Evolutionary conservation across 2,329 filamentous ascomycete species (phyloP).

Genomic region (Colletotrichum zoysiae): DNA sequence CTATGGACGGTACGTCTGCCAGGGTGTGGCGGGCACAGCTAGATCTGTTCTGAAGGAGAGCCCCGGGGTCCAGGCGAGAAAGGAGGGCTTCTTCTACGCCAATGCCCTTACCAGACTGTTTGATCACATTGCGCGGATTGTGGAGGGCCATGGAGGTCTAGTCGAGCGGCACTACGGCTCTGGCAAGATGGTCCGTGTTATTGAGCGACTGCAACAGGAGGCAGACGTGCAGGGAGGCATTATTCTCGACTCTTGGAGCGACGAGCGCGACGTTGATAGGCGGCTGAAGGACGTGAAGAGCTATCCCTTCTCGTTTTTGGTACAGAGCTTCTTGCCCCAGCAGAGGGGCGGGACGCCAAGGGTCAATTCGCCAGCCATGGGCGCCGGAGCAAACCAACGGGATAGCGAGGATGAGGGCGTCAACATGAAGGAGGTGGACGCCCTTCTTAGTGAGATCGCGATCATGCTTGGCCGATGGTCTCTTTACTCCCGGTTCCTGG

Average conservation of each 20-base stretch:
- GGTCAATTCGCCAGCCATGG: conserved; percentile 80
- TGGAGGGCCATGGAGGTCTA: conserved; percentile 89
- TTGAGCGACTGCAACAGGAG: conserved; percentile 92
- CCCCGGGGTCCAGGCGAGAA: conserved; percentile 60
- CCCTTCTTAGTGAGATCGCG: conserved; percentile 86
- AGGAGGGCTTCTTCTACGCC: conserved; percentile 91
- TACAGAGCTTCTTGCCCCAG: conserved; percentile 88
- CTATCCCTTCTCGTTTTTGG: conserved; percentile 96
- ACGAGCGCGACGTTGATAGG: conserved; percentile 86
- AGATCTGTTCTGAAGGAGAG: conserved; percentile 82
- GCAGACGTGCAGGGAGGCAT: conserved; percentile 97
- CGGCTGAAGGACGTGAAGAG: conserved; percentile 96
- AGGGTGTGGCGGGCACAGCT: conserved; percentile 89
- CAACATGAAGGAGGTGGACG: conserved; percentile 96
- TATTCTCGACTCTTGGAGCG: conserved; percentile 93
- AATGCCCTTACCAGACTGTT: conserved; percentile 92
- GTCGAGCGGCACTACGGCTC: conserved; percentile 94
- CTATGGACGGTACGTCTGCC: conserved; percentile 95
- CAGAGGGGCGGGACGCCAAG: conserved; percentile 76
- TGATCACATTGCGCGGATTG: conserved; percentile 96
- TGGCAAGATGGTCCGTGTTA: conserved; percentile 94
- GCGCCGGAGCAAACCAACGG: conserved; percentile 65
- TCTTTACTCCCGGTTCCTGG: conserved; percentile 89
- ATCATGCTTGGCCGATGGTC: conserved; percentile 96
- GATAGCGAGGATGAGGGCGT: conserved; percentile 90